These are phyloP conservation scores for Dinochytrium kinnereticum DNA, from an alignment of 371 early-diverging fungal genomes.

Conservation along the genomic window DNA sequence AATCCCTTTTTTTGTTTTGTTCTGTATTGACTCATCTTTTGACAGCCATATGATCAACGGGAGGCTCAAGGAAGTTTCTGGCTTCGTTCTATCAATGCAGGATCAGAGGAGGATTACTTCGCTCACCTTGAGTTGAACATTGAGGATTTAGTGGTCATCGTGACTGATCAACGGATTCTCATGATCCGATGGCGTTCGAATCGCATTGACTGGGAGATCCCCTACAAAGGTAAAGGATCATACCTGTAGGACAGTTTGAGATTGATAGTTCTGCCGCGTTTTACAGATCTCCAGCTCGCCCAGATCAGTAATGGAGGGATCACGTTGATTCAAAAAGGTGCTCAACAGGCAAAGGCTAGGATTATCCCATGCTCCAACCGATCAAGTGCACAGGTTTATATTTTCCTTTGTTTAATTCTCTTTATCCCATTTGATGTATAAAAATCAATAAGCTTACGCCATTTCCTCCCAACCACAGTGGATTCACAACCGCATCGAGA, in stretches of 20 bases:
- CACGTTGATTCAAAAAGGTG: slow-evolving; percentile 37
- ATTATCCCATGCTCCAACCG: slow-evolving; percentile 52
- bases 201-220: slow-evolving; percentile 55
- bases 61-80: slow-evolving; percentile 89
- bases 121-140: slow-evolving; percentile 72
- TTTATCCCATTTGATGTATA: neutral
- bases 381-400: slow-evolving; percentile 45
- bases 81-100: slow-evolving; percentile 84
- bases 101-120: slow-evolving; percentile 85
- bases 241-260: too few relatives aligned
- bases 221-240: slow-evolving; percentile 42
- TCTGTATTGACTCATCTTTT: slow-evolving; percentile 2
- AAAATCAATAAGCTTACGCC: neutral
- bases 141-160: slow-evolving; percentile 56
- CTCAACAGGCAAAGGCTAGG: slow-evolving; percentile 40
- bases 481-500: slow-evolving; percentile 36
- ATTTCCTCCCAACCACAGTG: slow-evolving; percentile 20
- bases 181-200: slow-evolving; percentile 45
- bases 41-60: slow-evolving; percentile 73
- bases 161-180: slow-evolving; percentile 45
- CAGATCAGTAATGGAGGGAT: slow-evolving; percentile 46
- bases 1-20: neutral
- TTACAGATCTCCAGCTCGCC: slow-evolving; percentile 37
- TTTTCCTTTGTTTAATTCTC: neutral
- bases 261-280: neutral